A percentile compares a stretch with the other conserved stretches of the same genome.
Evolutionary conservation across 2,329 filamentous ascomycete species (phyloP).

Genomic region (Mariannaea elegans): DNA sequence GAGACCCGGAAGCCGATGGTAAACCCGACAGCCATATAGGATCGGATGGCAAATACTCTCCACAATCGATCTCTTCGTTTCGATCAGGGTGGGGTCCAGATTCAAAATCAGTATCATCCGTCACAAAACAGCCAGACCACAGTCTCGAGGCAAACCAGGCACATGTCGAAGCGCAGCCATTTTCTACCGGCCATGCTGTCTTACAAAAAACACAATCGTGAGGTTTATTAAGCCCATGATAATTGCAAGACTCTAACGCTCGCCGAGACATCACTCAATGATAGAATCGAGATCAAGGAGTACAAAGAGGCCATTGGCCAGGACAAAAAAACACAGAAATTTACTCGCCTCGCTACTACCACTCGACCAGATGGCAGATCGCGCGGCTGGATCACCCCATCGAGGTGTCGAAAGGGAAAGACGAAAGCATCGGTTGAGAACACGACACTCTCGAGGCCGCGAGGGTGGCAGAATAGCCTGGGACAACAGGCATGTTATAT

Average conservation of each 20-base stretch:
- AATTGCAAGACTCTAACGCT: constrained; percentile 8
- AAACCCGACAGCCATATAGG: constrained; percentile 8
- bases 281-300: not conserved
- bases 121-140: not conserved
- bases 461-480: constrained; percentile 16
- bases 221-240: not conserved
- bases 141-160: not conserved
- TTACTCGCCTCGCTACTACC: not conserved
- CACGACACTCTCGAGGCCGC: constrained; percentile 19
- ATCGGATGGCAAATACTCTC: constrained; percentile 16
- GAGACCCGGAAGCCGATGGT: not conserved
- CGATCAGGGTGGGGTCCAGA: constrained; percentile 15
- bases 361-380: not conserved
- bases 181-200: not conserved
- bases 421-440: not conserved
- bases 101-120: constrained; percentile 8
- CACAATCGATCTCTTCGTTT: constrained; percentile 34
- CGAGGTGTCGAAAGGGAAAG: not conserved
- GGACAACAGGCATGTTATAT: constrained; percentile 18
- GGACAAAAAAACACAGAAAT: not conserved
- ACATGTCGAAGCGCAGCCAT: not conserved
- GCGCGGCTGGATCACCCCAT: not conserved
- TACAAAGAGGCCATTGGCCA: not conserved
- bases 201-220: not conserved
- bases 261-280: not conserved